phyloP scores from a whole-genome alignment of 2,329 filamentous ascomycete species.

The Pseudogymnoascus verrucosus region DNA sequence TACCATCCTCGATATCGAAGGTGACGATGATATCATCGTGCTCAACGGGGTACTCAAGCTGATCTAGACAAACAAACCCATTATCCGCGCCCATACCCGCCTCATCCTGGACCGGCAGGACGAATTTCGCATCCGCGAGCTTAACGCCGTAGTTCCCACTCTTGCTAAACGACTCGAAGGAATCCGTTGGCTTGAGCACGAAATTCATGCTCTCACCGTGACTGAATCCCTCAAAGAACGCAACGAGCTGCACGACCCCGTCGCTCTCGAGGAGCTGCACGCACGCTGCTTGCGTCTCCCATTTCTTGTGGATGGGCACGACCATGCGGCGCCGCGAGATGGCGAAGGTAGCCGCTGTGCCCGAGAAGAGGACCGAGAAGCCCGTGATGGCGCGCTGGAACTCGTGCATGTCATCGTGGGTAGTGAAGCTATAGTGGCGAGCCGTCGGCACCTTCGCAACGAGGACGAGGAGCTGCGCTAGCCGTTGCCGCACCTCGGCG shows the following conservation, averaged over 20 bases:
- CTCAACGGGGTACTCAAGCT: conserved; percentile 77
- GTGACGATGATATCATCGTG: conserved; percentile 78
- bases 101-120: conserved; percentile 51
- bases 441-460: conserved; percentile 40
- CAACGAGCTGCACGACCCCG: conserved; percentile 67
- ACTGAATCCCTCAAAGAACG: conserved; percentile 81
- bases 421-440: conserved; percentile 63
- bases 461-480: conserved; percentile 43
- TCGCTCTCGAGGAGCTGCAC: conserved; percentile 74
- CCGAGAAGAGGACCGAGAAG: conserved; percentile 67
- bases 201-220: conserved; percentile 89
- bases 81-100: conserved; percentile 44
- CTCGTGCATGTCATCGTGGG: conserved; percentile 60
- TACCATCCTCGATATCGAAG: conserved; percentile 70
- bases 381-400: conserved; percentile 77
- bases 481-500: conserved; percentile 52
- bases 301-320: conserved; percentile 88
- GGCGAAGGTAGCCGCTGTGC: conserved; percentile 63
- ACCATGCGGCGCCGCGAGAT: conserved; percentile 83
- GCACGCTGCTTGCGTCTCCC: conserved; percentile 74
- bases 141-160: conserved; percentile 64
- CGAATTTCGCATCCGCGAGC: conserved; percentile 86
- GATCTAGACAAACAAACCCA: conserved; percentile 71
- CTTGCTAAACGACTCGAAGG: conserved; percentile 62
- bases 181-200: conserved; percentile 72